Base-by-base conservation (phyloP, 768 basidiomycete genomes). In the Tremella mesenterica region DNA sequence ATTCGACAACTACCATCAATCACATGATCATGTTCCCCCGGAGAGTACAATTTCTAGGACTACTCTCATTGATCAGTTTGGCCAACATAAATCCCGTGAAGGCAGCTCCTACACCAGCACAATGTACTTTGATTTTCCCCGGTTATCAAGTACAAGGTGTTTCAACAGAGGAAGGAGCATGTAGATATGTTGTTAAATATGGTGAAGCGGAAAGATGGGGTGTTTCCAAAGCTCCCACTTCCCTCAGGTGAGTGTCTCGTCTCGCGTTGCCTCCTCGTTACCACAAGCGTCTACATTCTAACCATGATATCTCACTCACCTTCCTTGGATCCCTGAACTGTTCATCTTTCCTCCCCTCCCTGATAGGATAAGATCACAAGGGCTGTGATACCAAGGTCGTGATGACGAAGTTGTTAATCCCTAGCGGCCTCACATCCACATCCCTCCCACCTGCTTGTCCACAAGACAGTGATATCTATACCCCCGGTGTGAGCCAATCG, bases 381-480 rank as follows among this genome's bases (percentile, higher is more conserved):
- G 38, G 38, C 23, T 18, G 38, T 4, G 38, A 18, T n/a, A 41
- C 6, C 5, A 14, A 23, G 6, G 14, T n/a, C 14, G 23, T 41
- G 38, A n/a, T n/a, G n/a, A n/a, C n/a, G n/a, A n/a, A n/a, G n/a
- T n/a, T n/a, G n/a, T n/a, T n/a, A n/a, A n/a, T n/a, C 27, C n/a
- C 14, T 31, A 58, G 47, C 28, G 49, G 41, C 44, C 52, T 34
- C 28, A 28, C 49, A 8, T 31, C 76, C 10, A 75, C 82, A 0
- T 73, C 72, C 8, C 74, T 86, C 28, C 87, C 88, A 18, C 76
- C 82, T 3, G 78, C 81, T 7, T 92, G 88, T 68, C 83, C 85
- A 8, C 89, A 90, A 69, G 73, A 54, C 34, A n/a, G 18, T 16
- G 45, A 44, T n/a, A 31, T n/a, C 1, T 28, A 47, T 10, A 75